Evolutionary conservation across 31 red algal species (phyloP).

Genomic region (Asparagopsis taxiformis): DNA sequence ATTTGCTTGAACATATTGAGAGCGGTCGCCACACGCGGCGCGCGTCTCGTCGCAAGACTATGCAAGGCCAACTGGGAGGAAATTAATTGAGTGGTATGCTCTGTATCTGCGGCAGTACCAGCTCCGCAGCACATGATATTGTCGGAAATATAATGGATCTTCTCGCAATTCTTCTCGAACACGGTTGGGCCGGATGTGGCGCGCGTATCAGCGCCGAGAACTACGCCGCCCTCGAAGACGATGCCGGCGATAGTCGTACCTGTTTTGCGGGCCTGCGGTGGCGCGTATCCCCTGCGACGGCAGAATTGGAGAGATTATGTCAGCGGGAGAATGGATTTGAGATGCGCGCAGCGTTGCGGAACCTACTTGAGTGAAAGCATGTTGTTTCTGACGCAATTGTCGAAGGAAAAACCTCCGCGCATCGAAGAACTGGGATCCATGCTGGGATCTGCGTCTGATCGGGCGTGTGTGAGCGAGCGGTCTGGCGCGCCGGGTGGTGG

Average conservation of each 20-base stretch:
- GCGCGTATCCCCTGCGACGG: conserved; percentile 44
- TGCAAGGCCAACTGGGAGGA: conserved; percentile 94
- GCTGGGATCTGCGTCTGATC: too few species aligned
- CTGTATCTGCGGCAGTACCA: conserved; percentile 98
- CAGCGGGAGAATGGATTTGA: too few species aligned
- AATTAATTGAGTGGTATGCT: conserved; percentile 93
- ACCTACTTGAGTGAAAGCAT: conserved; percentile 61
- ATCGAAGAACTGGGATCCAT: not conserved
- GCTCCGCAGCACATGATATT: conserved; percentile 99
- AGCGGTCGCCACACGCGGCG: conserved; percentile 79
- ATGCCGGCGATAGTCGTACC: conserved; percentile 99
- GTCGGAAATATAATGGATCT: conserved; percentile 99
- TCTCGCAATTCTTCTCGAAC: conserved; percentile 98
- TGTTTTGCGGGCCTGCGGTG: conserved; percentile 84
- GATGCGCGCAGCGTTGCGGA: not conserved
- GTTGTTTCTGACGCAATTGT: conserved; percentile 80
- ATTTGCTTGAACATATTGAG: conserved; percentile 98
- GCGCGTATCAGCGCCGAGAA: conserved; percentile 98
- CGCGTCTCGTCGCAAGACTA: conserved; percentile 81
- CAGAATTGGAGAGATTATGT: not conserved
- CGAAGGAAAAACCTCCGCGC: conserved; percentile 80
- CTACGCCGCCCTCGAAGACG: conserved; percentile 87
- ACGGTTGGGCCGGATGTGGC: conserved; percentile 91
- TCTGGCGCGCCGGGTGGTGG: too few species aligned
- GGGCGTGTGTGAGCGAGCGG: too few species aligned